A percentile compares a stretch with the other conserved stretches of the same genome.
Evolutionary conservation across 164 flowering plant genomes (phyloP).

Genomic region (Pachysandra terminalis): DNA sequence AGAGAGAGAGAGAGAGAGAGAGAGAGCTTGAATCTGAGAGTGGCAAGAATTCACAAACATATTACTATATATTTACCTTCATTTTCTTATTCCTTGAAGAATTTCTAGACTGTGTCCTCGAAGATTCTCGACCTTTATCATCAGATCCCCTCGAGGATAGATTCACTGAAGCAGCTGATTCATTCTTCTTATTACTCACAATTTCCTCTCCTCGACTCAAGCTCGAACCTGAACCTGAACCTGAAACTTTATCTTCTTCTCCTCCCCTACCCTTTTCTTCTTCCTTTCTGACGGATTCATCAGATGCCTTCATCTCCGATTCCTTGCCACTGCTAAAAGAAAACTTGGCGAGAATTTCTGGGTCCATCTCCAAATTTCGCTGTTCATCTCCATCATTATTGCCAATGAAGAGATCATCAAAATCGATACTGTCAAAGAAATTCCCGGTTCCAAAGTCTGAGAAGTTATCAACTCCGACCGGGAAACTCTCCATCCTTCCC

Average conservation of each 20-base stretch:
- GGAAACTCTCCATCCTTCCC: slow-evolving; percentile 40
- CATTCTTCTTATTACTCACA: slow-evolving; percentile 39
- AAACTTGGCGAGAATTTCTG: slow-evolving; percentile 68
- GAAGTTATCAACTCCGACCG: slow-evolving; percentile 36
- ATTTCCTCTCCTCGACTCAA: slow-evolving; percentile 36
- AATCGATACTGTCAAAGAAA: slow-evolving; percentile 70
- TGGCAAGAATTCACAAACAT: too few species aligned
- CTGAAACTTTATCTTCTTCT: slow-evolving; percentile 33
- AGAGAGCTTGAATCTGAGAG: background rate
- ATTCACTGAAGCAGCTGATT: slow-evolving; percentile 11
- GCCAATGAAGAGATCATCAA: slow-evolving; percentile 70
- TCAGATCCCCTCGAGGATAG: slow-evolving; percentile 17
- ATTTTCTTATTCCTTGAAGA: slow-evolving; percentile 61
- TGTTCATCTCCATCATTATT: slow-evolving; percentile 53
- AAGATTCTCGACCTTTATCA: slow-evolving; percentile 33
- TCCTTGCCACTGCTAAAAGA: slow-evolving; percentile 56
- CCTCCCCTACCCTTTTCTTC: slow-evolving; percentile 17
- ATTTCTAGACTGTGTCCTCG: slow-evolving; percentile 27
- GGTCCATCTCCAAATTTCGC: slow-evolving; percentile 88
- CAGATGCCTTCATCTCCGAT: too few species aligned
- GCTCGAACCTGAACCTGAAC: slow-evolving; percentile 16
- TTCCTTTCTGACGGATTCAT: too few species aligned
- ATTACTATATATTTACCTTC: slow-evolving; percentile 46
- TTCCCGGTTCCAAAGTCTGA: slow-evolving; percentile 38
- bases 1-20: slow-evolving; percentile 8